Conservation (phyloP, 2,329 filamentous ascomycete genomes). For the Aspergillus neotritici region DNA sequence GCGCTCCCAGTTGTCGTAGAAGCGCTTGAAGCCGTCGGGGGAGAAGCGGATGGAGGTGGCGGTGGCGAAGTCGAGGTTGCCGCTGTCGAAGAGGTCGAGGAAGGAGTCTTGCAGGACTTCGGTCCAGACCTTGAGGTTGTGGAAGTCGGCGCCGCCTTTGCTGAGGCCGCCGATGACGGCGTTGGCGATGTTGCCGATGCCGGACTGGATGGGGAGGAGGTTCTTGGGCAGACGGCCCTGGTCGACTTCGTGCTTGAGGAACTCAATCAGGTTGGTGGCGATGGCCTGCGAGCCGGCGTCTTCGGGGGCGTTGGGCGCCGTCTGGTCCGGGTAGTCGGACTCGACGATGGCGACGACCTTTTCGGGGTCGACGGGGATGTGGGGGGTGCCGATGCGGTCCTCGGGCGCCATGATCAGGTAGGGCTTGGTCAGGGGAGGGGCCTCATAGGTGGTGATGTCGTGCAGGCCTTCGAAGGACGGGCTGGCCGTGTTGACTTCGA, state of each 20-base stretch:
- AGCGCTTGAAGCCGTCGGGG: conserved; percentile 82
- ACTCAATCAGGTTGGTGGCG: conserved; percentile 74
- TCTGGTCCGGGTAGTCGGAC: conserved; percentile 74
- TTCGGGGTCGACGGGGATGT: conserved; percentile 78
- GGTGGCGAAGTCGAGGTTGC: conserved; percentile 81
- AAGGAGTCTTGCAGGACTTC: conserved; percentile 91
- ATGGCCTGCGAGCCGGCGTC: conserved; percentile 69
- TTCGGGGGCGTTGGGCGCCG: conserved; percentile 67
- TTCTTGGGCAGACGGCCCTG: conserved; percentile 70
- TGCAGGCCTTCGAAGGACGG: conserved; percentile 83
- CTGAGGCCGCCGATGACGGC: conserved; percentile 80
- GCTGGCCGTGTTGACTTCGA: conserved; percentile 83
- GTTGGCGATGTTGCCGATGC: conserved; percentile 91
- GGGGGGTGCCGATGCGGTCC: conserved; percentile 76
- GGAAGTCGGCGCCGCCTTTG: conserved; percentile 68
- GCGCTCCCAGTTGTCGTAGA: conserved; percentile 77
- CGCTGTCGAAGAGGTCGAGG: conserved; percentile 85
- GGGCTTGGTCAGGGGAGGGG: conserved; percentile 74
- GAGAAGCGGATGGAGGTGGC: conserved; percentile 88
- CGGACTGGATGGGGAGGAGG: conserved; percentile 75
- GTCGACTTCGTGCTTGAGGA: conserved; percentile 76
- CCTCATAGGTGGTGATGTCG: conserved; percentile 84
- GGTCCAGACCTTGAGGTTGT: conserved; percentile 86
- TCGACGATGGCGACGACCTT: conserved; percentile 81
- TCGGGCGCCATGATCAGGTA: conserved; percentile 80